Base-by-base conservation (phyloP, 495 filamentous ascomycete genomes). In the Penicillium odoratum region DNA sequence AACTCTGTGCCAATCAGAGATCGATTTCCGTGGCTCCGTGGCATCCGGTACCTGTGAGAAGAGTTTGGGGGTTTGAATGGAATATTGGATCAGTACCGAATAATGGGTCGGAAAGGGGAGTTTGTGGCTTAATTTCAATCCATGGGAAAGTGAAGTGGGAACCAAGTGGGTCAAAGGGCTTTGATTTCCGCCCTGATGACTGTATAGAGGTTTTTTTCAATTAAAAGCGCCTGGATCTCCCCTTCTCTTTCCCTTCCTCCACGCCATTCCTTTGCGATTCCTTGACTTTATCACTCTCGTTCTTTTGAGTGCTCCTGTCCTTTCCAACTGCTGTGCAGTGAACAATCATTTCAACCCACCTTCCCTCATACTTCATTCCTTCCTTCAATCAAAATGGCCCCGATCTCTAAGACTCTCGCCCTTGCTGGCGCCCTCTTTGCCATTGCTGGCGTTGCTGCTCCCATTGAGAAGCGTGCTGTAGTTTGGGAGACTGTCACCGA, bases 331-430 rank as follows among this genome's bases (percentile, higher is more conserved):
- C 21, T 21, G 21, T 21, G 21, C 21, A 21, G 21, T 21, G 21
- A 21, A 21, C 21, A 21, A 21, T 21, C 21, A 21, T 21, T 21
- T 21, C 21, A 21, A 1, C 21, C 21, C 43, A 57, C 49, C 60
- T 47, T 54, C 52, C 58, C 58, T 59, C 40, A 45, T 34, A 62
- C 33, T 38, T 48, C 46, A 53, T 21, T 57, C 47, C 26, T 44
- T 47, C 40, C 42, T 18, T 33, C 26, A 38, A 48, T 18, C 49
- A 56, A 60, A 68, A 78, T 79, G 76, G 74, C 75, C 55, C 73
- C 75, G 28, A 63, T 78, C 60, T 57, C 65, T 57, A 78, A 79
- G 68, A 64, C 73, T 60, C 67, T 79, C 48, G 70, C 75, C 60
- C 65, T 79, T 26, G 68, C 69, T 56, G 69, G 72, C 66, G 69